phyloP scores from a whole-genome alignment of 2,329 filamentous ascomycete species.

The Exophiala viscosa region DNA sequence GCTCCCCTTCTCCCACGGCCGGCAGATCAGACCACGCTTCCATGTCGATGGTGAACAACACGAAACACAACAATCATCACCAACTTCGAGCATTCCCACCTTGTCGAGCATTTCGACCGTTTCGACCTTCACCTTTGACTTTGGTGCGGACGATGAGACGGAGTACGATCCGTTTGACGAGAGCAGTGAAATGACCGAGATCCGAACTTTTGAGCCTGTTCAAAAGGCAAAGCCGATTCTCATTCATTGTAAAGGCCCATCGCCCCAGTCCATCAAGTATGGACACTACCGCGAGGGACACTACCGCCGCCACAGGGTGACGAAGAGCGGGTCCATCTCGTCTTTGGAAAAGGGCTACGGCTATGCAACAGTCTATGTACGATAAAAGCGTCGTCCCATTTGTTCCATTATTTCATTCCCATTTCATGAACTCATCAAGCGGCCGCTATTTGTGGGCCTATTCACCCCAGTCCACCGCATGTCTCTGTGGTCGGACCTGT shows the following conservation, averaged over 20 bases:
- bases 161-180: slow-evolving; percentile 16
- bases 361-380: slow-evolving; percentile 2
- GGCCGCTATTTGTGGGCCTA: no score
- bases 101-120: slow-evolving; percentile 18
- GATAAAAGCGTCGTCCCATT: neutral
- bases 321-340: neutral
- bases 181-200: slow-evolving; percentile 7
- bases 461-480: no score
- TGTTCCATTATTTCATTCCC: neutral
- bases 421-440: neutral
- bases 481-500: no score
- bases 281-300: neutral
- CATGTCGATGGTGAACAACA: neutral
- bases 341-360: neutral
- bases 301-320: neutral
- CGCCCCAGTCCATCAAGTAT: slow-evolving; percentile 17
- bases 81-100: slow-evolving; percentile 10
- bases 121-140: slow-evolving; percentile 17
- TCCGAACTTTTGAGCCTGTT: slow-evolving; percentile 14
- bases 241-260: slow-evolving; percentile 16
- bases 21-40: slow-evolving; percentile 11
- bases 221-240: slow-evolving; percentile 16
- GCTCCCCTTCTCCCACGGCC: slow-evolving; percentile 13
- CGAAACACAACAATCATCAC: slow-evolving; percentile 1
- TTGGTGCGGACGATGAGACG: slow-evolving; percentile 5